Conservation (phyloP, 1,284 basidiomycete genomes). For the Cutaneotrichosporon arboriforme region DNA sequence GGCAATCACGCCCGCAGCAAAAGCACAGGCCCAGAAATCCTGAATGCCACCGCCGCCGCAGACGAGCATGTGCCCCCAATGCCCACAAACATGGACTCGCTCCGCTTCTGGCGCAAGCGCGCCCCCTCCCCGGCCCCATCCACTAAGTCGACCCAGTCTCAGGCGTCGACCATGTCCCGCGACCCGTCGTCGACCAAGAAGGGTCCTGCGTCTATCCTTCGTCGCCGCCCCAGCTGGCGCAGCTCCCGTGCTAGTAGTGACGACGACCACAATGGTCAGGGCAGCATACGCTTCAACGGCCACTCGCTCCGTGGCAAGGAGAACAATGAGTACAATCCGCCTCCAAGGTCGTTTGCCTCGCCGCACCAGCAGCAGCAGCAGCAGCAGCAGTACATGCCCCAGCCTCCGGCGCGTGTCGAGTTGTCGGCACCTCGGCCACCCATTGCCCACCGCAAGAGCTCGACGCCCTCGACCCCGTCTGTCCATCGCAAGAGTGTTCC, state of each 20-base stretch:
- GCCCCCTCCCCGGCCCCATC: neutral
- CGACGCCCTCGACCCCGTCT: too few species aligned
- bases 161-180: neutral
- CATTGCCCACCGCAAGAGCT: too few species aligned
- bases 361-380: neutral
- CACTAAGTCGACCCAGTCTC: neutral
- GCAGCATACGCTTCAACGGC: neutral
- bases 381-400: too few species aligned
- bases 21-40: too few species aligned
- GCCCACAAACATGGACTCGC: neutral
- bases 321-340: neutral
- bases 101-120: constrained; percentile 5
- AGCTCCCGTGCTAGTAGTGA: neutral
- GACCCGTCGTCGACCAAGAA: neutral
- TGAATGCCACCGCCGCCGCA: neutral
- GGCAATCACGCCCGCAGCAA: too few species aligned
- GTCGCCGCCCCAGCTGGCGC: neutral
- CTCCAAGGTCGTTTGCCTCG: neutral
- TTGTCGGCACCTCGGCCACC: too few species aligned
- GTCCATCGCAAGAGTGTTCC: too few species aligned
- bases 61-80: neutral
- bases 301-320: neutral
- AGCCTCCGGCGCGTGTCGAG: too few species aligned
- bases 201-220: constrained; percentile 5
- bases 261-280: neutral